Conservation (phyloP, 2,329 filamentous ascomycete species). For the Aspergillus puulaauensis region DNA sequence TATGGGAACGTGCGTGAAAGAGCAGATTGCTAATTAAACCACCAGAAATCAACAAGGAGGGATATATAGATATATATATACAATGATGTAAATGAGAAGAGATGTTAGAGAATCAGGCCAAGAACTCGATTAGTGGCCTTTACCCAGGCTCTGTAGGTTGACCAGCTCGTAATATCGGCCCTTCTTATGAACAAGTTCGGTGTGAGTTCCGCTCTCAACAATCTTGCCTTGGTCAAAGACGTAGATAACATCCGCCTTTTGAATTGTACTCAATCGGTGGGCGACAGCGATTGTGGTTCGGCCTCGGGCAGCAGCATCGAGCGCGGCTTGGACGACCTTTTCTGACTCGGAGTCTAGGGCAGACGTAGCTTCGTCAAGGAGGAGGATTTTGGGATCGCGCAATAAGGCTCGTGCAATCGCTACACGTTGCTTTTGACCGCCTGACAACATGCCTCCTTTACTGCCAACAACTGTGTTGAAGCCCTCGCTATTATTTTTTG, state of each 20-base stretch:
- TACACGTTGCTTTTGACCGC: slow-evolving; percentile 92
- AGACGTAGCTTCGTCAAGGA: slow-evolving; percentile 73
- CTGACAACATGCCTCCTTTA: slow-evolving; percentile 81
- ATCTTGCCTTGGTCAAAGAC: slow-evolving; percentile 91
- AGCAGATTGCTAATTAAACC: neutral
- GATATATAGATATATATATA: neutral
- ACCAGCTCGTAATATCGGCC: slow-evolving; percentile 78
- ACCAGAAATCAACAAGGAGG: neutral
- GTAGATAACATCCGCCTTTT: slow-evolving; percentile 91
- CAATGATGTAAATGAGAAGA: slow-evolving; percentile 6
- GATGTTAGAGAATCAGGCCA: neutral
- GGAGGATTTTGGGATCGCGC: slow-evolving; percentile 82
- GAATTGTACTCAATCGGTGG: slow-evolving; percentile 87
- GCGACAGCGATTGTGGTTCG: slow-evolving; percentile 93
- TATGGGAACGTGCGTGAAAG: neutral
- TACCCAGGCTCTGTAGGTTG: slow-evolving; percentile 74
- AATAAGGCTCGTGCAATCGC: slow-evolving; percentile 90
- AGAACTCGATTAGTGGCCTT: slow-evolving; percentile 37
- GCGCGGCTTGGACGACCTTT: slow-evolving; percentile 63
- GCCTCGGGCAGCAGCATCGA: slow-evolving; percentile 79
- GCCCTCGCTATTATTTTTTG: slow-evolving; percentile 57
- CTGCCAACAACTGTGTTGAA: slow-evolving; percentile 83
- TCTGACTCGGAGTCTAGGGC: slow-evolving; percentile 52
- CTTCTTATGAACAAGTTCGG: slow-evolving; percentile 66
- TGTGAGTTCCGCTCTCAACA: slow-evolving; percentile 80